These are phyloP conservation scores for Aspergillus caelatus DNA, from an alignment of 2,329 filamentous ascomycete genomes.

Conservation along the genomic window DNA sequence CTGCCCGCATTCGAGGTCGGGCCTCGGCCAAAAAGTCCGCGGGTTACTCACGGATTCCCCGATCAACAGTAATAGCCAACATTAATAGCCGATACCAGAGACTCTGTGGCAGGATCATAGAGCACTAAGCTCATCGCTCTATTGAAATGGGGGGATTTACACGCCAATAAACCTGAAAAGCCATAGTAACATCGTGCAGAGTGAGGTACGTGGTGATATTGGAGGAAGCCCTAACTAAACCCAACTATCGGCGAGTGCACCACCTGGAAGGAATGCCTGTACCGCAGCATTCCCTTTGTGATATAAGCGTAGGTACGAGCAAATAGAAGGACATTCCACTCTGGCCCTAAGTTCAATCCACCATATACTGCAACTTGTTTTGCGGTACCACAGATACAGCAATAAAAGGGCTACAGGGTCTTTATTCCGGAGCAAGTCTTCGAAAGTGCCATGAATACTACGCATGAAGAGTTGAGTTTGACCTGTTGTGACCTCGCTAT, in stretches of 20 bases:
- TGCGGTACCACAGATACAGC: slow-evolving; percentile 49
- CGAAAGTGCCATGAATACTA: slow-evolving; percentile 38
- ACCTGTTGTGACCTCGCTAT: slow-evolving; percentile 27
- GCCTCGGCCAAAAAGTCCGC: too few species aligned
- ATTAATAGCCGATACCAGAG: too few species aligned
- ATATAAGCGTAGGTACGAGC: slow-evolving; percentile 38
- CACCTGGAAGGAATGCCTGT: slow-evolving; percentile 36
- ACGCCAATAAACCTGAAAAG: too few species aligned
- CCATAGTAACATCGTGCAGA: too few species aligned
- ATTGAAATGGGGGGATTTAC: too few species aligned
- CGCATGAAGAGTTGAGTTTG: slow-evolving; percentile 38
- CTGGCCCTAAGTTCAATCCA: slow-evolving; percentile 48
- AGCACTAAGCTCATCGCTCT: too few species aligned
- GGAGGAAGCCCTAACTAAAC: background rate
- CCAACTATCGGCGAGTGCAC: slow-evolving; percentile 19
- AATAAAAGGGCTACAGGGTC: slow-evolving; percentile 46
- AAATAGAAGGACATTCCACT: slow-evolving; percentile 49
- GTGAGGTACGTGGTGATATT: too few species aligned
- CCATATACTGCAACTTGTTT: slow-evolving; percentile 46
- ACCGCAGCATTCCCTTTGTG: slow-evolving; percentile 30
- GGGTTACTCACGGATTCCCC: too few species aligned
- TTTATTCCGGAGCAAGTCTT: slow-evolving; percentile 32
- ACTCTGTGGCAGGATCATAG: too few species aligned
- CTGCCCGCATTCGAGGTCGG: too few species aligned
- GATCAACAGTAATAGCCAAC: too few species aligned